A percentile compares a stretch with the other conserved stretches of the same genome.
Conservation (phyloP, 139 green algal genomes). For the Eudorina sp. region DNA sequence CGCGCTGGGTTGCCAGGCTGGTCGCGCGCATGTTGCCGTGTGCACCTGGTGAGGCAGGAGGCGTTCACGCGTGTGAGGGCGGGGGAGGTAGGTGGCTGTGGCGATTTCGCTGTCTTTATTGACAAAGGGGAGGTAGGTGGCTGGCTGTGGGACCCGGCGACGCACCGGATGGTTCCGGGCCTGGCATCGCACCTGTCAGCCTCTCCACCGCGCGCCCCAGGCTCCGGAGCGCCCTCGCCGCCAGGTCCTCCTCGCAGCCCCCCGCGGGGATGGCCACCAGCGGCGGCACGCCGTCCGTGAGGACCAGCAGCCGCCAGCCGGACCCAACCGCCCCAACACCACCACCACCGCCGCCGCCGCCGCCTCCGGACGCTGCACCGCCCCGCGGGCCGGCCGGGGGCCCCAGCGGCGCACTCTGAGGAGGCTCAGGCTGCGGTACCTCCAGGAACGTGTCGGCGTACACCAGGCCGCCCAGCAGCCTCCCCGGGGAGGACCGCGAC, state of each 20-base stretch:
- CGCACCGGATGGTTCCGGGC: no score
- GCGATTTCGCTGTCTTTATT: no score
- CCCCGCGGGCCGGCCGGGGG: no score
- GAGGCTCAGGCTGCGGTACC: neutral
- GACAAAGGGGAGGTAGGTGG: no score
- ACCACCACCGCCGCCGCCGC: neutral
- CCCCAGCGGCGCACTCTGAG: no score
- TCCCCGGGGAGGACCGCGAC: neutral
- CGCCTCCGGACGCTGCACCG: neutral
- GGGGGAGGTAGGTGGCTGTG: no score
- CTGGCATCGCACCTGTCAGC: neutral
- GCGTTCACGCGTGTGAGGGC: no score
- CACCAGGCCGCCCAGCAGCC: conserved; percentile 50
- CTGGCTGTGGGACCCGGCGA: no score
- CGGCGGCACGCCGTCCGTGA: conserved; percentile 27
- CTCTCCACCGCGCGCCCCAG: neutral
- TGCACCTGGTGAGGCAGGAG: neutral
- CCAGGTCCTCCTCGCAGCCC: conserved; percentile 3
- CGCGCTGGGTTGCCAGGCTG: neutral
- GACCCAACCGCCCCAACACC: no score
- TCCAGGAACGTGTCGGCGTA: conserved; percentile 70
- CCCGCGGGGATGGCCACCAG: conserved; percentile 4
- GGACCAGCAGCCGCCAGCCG: conserved; percentile 29
- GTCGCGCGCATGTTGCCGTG: neutral
- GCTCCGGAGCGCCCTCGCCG: conserved; percentile 16